Evolutionary conservation across 805 yeast species (phyloP).

Genomic region (Priceomyces haplophilus): DNA sequence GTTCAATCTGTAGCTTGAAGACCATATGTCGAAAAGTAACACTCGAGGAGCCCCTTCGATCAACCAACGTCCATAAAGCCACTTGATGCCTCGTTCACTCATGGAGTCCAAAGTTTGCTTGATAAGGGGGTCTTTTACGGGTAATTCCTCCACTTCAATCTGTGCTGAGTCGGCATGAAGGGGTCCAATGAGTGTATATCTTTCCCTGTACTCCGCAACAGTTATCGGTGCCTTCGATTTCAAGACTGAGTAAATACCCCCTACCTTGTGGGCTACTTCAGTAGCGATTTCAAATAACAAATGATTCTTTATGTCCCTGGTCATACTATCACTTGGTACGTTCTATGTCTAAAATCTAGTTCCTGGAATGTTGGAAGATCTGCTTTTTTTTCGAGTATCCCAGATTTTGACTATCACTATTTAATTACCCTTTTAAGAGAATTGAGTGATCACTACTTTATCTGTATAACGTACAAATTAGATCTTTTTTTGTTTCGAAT

Average conservation of each 20-base stretch:
- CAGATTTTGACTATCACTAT: background rate
- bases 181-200: conserved; percentile 87
- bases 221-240: conserved; percentile 97
- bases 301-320: conserved; percentile 84
- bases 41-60: conserved; percentile 98
- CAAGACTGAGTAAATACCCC: conserved; percentile 95
- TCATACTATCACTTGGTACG: too few species aligned
- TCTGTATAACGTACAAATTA: too few species aligned
- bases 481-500: too few species aligned
- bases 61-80: conserved; percentile 92
- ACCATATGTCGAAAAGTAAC: conserved; percentile 76
- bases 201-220: conserved; percentile 83
- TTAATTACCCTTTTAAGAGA: background rate
- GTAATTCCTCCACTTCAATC: conserved; percentile 77
- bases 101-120: conserved; percentile 69
- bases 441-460: background rate
- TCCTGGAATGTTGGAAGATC: too few species aligned
- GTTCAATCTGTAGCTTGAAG: conserved; percentile 64
- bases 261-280: conserved; percentile 96
- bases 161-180: conserved; percentile 69
- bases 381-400: too few species aligned
- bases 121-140: conserved; percentile 53
- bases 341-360: too few species aligned
- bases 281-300: conserved; percentile 92
- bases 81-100: conserved; percentile 76